Evolutionary conservation across 2,329 filamentous ascomycete species (phyloP), one percentile per base, ranked within the genome.

Genomic region (Stenocarpella maydis): DNA sequence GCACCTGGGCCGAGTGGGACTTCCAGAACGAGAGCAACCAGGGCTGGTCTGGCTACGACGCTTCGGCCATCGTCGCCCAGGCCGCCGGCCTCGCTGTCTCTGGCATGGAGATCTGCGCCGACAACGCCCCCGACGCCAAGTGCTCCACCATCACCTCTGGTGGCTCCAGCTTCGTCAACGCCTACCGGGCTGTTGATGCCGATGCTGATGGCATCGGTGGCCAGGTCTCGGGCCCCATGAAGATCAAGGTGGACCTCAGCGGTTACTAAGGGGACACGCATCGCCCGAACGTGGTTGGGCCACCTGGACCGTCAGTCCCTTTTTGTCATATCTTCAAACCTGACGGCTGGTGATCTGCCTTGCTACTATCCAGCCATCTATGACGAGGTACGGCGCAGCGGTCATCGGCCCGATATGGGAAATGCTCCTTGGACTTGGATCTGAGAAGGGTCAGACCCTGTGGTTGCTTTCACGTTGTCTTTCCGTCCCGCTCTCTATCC

Each of bases 1-100:
- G 78, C 71, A 81, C 81, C 68, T 87, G 85, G 85, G 73, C 81
- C 76, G 85, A 87, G 80, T 83, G 82, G 65, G 85, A 87, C 78
- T 81, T 82, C 55, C 82, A 72, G 70, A 83, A 81, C 78, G 43
- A 71, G 0, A 76, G 76, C 77, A 87, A 87, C 81, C 67, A 73
- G n/a, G 78, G 75, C 67, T 85, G 82, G 82, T 85, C 82, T 3
- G 85, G 85, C 49, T 83, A 82, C 69, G 85, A 87, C 68, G 84
- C 82, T 71, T 86, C 84, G 5, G 81, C 80, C 69, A 80, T 87
- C 12, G 83, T 85, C 50, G 78, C 84, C 37, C 78, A 81, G 73
- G 71, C 74, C 34, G 71, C 73, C 65, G 70, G 72, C 68, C 72
- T 85, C 72, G 80, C 78, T 71, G 80, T 78, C 69, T 75, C 75